Evolutionary conservation across 352 stramenopile species (phyloP).

Genomic region (Pythium phragmiticola): DNA sequence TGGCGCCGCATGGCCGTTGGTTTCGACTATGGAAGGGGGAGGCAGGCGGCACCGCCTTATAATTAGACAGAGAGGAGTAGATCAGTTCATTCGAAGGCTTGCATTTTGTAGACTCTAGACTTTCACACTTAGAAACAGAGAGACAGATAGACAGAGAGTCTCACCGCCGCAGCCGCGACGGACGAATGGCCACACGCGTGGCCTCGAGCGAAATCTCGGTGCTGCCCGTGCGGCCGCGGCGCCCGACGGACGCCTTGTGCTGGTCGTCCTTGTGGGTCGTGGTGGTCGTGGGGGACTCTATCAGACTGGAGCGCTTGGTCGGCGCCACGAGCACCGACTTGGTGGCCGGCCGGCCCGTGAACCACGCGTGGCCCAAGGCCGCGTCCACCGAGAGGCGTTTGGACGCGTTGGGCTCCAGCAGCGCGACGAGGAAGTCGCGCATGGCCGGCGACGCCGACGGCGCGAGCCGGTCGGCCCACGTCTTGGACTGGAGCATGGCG

Average conservation of each 20-base stretch:
- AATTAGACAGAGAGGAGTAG: too few species aligned
- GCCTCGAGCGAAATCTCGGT: slow-evolving; percentile 62
- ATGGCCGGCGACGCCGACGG: slow-evolving; percentile 30
- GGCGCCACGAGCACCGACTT: not conserved
- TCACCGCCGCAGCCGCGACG: slow-evolving; percentile 8
- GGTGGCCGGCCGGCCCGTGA: not conserved
- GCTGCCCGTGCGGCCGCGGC: slow-evolving; percentile 16
- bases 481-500: slow-evolving; percentile 29
- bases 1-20: slow-evolving; percentile 43
- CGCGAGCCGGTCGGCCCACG: slow-evolving; percentile 8
- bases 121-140: not conserved
- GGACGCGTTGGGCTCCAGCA: slow-evolving; percentile 49
- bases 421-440: slow-evolving; percentile 41
- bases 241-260: not conserved
- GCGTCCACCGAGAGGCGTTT: slow-evolving; percentile 47
- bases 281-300: not conserved
- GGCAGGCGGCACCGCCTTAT: too few species aligned
- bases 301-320: not conserved
- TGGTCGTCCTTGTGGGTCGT: slow-evolving; percentile 20
- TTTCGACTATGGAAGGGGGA: too few species aligned
- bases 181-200: slow-evolving; percentile 51
- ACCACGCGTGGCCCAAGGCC: slow-evolving; percentile 56
- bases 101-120: too few species aligned
- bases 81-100: too few species aligned
- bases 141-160: not conserved